phyloP scores from a whole-genome alignment of 1,284 basidiomycete genomes.

The Amylostereum chailletii region DNA sequence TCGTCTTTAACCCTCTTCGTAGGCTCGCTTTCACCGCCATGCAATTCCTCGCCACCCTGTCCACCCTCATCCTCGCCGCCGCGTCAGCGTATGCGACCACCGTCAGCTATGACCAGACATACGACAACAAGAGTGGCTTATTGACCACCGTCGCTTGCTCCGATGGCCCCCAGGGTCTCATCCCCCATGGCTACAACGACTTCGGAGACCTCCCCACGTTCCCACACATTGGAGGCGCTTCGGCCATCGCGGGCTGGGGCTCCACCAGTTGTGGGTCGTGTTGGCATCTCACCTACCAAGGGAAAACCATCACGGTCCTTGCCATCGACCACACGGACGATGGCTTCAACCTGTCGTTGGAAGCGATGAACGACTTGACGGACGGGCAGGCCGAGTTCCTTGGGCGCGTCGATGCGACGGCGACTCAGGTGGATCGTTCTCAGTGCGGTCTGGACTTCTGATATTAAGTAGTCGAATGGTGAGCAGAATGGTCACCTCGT shows the following conservation, averaged over 20 bases:
- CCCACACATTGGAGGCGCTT: conserved; percentile 40
- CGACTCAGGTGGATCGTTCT: conserved; percentile 16
- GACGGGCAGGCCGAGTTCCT: conserved; percentile 14
- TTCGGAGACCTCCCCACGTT: conserved; percentile 37
- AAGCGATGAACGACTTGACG: conserved; percentile 20
- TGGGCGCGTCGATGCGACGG: conserved; percentile 18
- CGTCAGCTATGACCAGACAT: conserved; percentile 32
- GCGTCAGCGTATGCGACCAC: neutral
- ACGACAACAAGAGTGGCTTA: conserved; percentile 26
- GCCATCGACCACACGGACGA: conserved; percentile 30
- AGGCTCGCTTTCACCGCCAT: too few relatives aligned
- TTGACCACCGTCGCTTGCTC: conserved; percentile 38
- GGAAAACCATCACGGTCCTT: conserved; percentile 28
- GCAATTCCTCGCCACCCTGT: too few relatives aligned
- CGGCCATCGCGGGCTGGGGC: conserved; percentile 30
- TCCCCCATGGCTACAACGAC: conserved; percentile 33
- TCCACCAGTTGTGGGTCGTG: conserved; percentile 35
- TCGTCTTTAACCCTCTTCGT: too few relatives aligned
- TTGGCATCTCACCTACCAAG: conserved; percentile 31
- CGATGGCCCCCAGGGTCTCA: conserved; percentile 32
- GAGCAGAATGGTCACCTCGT: too few relatives aligned
- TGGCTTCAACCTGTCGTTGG: conserved; percentile 32
- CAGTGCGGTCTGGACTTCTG: conserved; percentile 12
- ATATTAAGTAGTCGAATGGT: too few relatives aligned
- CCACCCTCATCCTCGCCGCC: too few relatives aligned